Conservation (phyloP, 257 asterid genomes). For the Eustoma russellianum region DNA sequence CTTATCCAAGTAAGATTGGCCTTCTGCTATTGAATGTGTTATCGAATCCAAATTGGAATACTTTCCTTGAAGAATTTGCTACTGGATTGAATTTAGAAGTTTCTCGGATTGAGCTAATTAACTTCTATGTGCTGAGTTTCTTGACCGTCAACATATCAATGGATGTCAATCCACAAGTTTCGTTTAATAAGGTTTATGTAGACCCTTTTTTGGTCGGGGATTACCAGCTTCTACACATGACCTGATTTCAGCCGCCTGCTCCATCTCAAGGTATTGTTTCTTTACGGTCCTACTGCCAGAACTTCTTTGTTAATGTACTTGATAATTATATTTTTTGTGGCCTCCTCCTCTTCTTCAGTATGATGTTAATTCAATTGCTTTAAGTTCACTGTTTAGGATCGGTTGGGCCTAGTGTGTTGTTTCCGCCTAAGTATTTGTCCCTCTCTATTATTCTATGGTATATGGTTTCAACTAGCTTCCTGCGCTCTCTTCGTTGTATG, state of each 20-base stretch:
- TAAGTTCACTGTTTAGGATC: slow-evolving; percentile 1
- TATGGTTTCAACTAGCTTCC: too few relatives aligned
- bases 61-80: slow-evolving; percentile 70
- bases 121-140: slow-evolving; percentile 67
- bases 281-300: background rate
- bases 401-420: too few relatives aligned
- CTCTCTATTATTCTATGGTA: too few relatives aligned
- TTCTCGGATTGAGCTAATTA: slow-evolving; percentile 86
- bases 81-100: slow-evolving; percentile 50
- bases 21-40: slow-evolving; percentile 80
- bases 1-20: slow-evolving; percentile 78
- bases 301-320: background rate
- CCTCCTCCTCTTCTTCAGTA: too few relatives aligned
- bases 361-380: background rate
- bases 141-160: slow-evolving; percentile 87
- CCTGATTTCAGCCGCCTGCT: slow-evolving; percentile 64
- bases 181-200: slow-evolving; percentile 49
- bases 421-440: too few relatives aligned
- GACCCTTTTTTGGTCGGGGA: slow-evolving; percentile 76
- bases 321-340: background rate
- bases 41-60: slow-evolving; percentile 71
- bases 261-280: slow-evolving; percentile 55
- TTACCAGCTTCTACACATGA: slow-evolving; percentile 68
- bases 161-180: slow-evolving; percentile 72
- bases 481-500: too few relatives aligned